These are phyloP conservation scores for Candida golubevii DNA, from an alignment of 805 yeast genomes.

Conservation along the genomic window DNA sequence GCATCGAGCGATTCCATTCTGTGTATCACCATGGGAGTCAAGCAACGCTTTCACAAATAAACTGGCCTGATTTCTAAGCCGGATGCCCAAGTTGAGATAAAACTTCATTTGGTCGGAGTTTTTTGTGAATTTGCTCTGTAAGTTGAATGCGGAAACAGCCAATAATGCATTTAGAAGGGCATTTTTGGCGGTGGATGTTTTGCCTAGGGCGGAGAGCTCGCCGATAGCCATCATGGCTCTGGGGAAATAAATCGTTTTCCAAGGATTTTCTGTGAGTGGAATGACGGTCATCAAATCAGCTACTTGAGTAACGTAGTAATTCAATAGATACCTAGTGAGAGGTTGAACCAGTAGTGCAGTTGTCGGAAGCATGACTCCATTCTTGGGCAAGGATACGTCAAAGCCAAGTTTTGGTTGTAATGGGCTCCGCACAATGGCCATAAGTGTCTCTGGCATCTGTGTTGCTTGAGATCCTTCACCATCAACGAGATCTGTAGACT, in stretches of 20 bases:
- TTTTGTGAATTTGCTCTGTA: conserved; percentile 66
- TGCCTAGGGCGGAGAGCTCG: conserved; percentile 69
- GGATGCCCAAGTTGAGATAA: conserved; percentile 68
- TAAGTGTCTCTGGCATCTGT: conserved; percentile 50
- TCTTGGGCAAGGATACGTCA: conserved; percentile 30
- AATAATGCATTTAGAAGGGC: conserved; percentile 73
- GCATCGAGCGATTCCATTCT: conserved; percentile 45
- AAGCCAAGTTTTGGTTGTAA: conserved; percentile 41
- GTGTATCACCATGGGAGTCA: conserved; percentile 28
- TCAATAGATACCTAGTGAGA: conserved; percentile 64
- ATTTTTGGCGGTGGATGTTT: conserved; percentile 70
- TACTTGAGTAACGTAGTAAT: conserved; percentile 69
- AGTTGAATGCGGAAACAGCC: conserved; percentile 77
- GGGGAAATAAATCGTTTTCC: conserved; percentile 85
- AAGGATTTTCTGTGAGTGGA: conserved; percentile 71
- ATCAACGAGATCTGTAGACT: conserved; percentile 31
- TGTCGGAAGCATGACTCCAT: conserved; percentile 41
- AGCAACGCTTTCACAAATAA: conserved; percentile 57
- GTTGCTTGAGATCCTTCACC: conserved; percentile 32
- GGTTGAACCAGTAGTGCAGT: conserved; percentile 65
- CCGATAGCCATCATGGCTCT: conserved; percentile 80
- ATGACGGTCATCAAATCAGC: conserved; percentile 77
- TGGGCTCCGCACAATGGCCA: conserved; percentile 43
- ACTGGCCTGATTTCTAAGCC: conserved; percentile 71
- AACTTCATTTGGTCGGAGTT: conserved; percentile 64